Evolutionary conservation across 75 land plant genomes (phyloP).

Genomic region (Cunninghamia lanceolata): DNA sequence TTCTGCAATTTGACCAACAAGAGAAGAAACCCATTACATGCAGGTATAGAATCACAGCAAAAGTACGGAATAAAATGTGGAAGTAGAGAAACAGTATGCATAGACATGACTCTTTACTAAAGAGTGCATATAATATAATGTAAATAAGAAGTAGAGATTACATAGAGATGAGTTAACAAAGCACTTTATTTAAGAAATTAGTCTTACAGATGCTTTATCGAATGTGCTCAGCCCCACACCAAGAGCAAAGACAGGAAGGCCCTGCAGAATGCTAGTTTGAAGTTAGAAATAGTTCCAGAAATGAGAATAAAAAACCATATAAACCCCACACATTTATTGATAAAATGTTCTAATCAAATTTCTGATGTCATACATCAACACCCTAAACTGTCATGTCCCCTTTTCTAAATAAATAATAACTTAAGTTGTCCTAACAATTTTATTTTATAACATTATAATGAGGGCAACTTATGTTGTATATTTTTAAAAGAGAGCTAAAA

Average conservation of each 20-base stretch:
- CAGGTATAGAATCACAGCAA: not conserved
- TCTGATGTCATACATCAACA: not conserved
- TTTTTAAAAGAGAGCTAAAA: too few relatives aligned
- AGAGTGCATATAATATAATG: not conserved
- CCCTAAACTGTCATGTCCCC: too few relatives aligned
- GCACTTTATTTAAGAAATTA: not conserved
- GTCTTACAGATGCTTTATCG: conserved; percentile 94
- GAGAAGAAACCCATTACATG: not conserved
- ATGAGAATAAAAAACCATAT: not conserved
- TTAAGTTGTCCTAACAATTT: too few relatives aligned
- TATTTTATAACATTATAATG: too few relatives aligned
- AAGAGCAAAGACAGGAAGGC: conserved; percentile 89
- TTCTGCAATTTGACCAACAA: not conserved
- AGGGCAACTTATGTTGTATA: too few relatives aligned
- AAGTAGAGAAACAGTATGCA: not conserved
- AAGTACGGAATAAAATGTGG: not conserved
- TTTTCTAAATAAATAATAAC: too few relatives aligned
- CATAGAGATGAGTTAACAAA: not conserved
- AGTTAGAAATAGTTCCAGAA: not conserved
- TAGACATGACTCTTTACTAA: not conserved
- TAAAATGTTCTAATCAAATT: not conserved
- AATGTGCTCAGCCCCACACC: conserved; percentile 87
- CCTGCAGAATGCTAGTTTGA: conserved; percentile 39
- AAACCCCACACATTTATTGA: not conserved
- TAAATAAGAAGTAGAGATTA: not conserved